These are phyloP conservation scores for Ormosia semicastrata DNA, from an alignment of 306 rosid species.

Conservation along the genomic window DNA sequence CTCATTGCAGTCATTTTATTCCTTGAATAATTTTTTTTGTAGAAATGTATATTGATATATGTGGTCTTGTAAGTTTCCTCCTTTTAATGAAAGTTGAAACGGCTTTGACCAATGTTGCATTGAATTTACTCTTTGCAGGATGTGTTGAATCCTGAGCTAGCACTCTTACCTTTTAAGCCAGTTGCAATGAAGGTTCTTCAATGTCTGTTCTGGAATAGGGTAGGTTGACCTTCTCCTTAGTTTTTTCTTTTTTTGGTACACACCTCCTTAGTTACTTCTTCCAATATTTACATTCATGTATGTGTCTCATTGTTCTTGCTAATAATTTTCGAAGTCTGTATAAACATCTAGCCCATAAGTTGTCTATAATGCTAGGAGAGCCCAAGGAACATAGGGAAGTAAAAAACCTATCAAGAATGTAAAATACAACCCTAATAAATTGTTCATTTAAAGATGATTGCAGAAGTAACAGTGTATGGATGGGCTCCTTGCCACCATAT, in stretches of 20 bases:
- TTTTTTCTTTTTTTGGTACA: too few relatives aligned
- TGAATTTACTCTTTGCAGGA: constrained; percentile 43
- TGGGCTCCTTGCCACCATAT: neutral
- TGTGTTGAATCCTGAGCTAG: constrained; percentile 57
- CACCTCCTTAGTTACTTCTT: neutral
- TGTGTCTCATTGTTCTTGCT: neutral
- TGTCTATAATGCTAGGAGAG: neutral
- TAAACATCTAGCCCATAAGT: neutral
- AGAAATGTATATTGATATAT: neutral
- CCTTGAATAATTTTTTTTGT: too few relatives aligned
- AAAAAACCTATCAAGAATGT: neutral
- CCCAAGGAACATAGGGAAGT: neutral
- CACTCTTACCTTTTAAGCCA: constrained; percentile 79
- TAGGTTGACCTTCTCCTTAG: constrained; percentile 34
- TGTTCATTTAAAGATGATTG: neutral
- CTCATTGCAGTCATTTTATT: neutral
- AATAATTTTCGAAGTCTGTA: neutral
- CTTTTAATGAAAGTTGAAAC: neutral
- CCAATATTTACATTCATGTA: neutral
- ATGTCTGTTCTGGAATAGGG: constrained; percentile 77
- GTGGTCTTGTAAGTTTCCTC: neutral
- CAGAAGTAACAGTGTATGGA: neutral
- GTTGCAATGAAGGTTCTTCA: constrained; percentile 80
- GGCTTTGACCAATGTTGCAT: neutral
- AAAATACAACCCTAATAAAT: neutral